Evolutionary conservation across 768 basidiomycete species (phyloP).

Genomic region (Xerocomellus amylosporus): DNA sequence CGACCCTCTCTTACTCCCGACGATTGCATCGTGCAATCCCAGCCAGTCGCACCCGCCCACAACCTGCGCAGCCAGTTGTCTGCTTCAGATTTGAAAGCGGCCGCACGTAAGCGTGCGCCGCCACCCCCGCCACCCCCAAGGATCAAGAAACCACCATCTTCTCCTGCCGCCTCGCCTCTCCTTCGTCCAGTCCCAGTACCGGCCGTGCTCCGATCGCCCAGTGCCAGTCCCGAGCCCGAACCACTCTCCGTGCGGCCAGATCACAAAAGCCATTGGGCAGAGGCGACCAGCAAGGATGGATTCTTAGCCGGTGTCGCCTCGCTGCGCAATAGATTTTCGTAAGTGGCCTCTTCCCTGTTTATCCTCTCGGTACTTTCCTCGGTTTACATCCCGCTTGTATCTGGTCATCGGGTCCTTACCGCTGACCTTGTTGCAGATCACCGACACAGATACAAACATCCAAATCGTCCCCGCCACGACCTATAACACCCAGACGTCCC

Average conservation of each 20-base stretch:
- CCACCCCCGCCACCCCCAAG: constrained; percentile 54
- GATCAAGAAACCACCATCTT: constrained; percentile 35
- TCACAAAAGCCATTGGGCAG: background rate
- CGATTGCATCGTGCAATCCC: constrained; percentile 17
- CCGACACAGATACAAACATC: background rate
- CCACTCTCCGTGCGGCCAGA: background rate
- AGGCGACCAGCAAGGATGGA: constrained; percentile 18
- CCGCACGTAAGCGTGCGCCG: constrained; percentile 46
- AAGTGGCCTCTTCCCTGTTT: constrained; percentile 28
- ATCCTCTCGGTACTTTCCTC: background rate
- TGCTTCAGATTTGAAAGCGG: constrained; percentile 49
- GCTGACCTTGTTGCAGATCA: constrained; percentile 10
- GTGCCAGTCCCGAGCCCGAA: constrained; percentile 20
- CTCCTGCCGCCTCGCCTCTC: constrained; percentile 47
- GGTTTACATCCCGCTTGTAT: background rate
- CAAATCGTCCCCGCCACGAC: constrained; percentile 15
- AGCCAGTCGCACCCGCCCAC: constrained; percentile 25
- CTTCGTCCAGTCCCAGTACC: constrained; percentile 50
- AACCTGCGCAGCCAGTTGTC: constrained; percentile 48
- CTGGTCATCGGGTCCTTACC: background rate
- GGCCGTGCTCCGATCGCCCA: constrained; percentile 20
- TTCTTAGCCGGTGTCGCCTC: constrained; percentile 36
- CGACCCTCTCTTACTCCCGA: constrained; percentile 32
- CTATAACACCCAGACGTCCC: constrained; percentile 16
- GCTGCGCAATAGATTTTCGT: constrained; percentile 47